Conservation (phyloP, 805 yeast genomes). For the Yamadazyma paraphyllophila region DNA sequence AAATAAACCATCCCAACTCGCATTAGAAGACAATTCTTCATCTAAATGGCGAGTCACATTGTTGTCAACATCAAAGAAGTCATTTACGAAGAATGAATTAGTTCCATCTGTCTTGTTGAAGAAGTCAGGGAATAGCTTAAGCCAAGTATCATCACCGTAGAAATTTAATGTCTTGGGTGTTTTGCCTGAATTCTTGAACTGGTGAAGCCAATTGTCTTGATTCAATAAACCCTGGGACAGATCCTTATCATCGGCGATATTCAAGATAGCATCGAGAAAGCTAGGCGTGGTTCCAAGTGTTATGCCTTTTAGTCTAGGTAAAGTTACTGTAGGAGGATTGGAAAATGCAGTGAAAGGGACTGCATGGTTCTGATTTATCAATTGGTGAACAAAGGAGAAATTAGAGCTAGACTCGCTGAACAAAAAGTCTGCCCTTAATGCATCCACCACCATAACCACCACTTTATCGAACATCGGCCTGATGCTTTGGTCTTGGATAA, state of each 20-base stretch:
- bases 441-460: slow-evolving; percentile 87
- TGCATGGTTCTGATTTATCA: slow-evolving; percentile 67
- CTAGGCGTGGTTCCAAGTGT: slow-evolving; percentile 95
- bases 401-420: slow-evolving; percentile 57
- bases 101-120: slow-evolving; percentile 80
- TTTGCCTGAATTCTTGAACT: slow-evolving; percentile 40
- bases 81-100: slow-evolving; percentile 90
- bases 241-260: slow-evolving; percentile 87
- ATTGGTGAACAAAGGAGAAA: slow-evolving; percentile 64
- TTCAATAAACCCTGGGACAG: slow-evolving; percentile 61
- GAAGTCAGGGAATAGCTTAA: slow-evolving; percentile 63
- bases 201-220: slow-evolving; percentile 87
- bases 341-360: slow-evolving; percentile 89
- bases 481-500: slow-evolving; percentile 16
- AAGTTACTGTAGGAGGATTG: slow-evolving; percentile 94
- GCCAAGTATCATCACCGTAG: slow-evolving; percentile 98
- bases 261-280: slow-evolving; percentile 89
- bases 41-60: slow-evolving; percentile 89
- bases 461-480: slow-evolving; percentile 59
- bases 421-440: slow-evolving; percentile 85
- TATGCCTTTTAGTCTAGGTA: slow-evolving; percentile 89
- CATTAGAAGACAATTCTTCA: slow-evolving; percentile 44
- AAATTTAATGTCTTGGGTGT: slow-evolving; percentile 56
- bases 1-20: slow-evolving; percentile 79
- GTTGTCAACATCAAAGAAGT: slow-evolving; percentile 88